Conservation (phyloP, 2,329 filamentous ascomycete species). For the Ceratocystis albifundus region DNA sequence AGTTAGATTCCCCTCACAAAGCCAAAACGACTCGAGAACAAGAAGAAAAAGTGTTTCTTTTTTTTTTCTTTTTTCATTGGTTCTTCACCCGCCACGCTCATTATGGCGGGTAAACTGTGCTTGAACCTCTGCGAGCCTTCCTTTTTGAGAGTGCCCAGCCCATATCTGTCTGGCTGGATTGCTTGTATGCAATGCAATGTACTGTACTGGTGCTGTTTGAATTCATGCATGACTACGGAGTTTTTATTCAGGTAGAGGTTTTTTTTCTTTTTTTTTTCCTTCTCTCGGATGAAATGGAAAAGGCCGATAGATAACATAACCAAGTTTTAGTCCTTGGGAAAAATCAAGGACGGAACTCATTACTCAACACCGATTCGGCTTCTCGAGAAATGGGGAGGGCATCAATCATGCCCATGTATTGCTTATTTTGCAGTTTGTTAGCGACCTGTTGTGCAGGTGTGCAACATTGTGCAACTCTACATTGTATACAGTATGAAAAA, state of each 20-base stretch:
- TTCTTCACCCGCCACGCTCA: neutral
- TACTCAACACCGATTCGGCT: too few relatives aligned
- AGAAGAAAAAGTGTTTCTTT: neutral
- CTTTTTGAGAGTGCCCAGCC: neutral
- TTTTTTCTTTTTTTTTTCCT: too few relatives aligned
- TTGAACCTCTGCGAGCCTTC: neutral
- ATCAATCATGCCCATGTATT: too few relatives aligned
- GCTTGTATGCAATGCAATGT: neutral
- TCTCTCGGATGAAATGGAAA: too few relatives aligned
- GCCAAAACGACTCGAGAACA: neutral
- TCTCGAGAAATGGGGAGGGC: neutral
- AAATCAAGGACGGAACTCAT: too few relatives aligned
- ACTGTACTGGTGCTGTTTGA: too few relatives aligned
- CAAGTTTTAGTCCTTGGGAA: too few relatives aligned
- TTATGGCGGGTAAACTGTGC: neutral
- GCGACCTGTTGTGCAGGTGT: neutral
- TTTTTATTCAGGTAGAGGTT: too few relatives aligned
- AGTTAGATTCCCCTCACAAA: neutral
- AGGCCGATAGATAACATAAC: too few relatives aligned
- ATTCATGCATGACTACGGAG: neutral
- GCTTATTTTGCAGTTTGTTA: neutral
- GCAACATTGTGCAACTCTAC: conserved; percentile 4
- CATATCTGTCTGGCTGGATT: neutral
- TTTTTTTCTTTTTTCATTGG: too few relatives aligned
- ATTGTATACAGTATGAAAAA: neutral